A percentile compares a stretch with the other conserved stretches of the same genome.
phyloP scores from a whole-genome alignment of 208 protist genomes.

The Wallacemonas sp. region DNA sequence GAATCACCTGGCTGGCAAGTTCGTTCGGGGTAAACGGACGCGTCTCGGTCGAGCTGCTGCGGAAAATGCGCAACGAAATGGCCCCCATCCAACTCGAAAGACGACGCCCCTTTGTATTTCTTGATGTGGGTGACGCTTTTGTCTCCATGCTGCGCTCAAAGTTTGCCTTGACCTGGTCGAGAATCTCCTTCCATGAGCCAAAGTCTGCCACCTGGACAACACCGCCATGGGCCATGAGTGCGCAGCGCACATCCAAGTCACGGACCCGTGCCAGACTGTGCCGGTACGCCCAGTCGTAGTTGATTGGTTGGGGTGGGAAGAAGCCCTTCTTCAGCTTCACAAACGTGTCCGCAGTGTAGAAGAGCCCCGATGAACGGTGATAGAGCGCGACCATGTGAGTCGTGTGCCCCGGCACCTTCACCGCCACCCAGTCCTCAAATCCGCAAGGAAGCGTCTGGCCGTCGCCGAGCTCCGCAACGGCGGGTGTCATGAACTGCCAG shows the following conservation, averaged over 20 bases:
- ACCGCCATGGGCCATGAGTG: slow-evolving; percentile 45
- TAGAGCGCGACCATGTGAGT: slow-evolving; percentile 56
- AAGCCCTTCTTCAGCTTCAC: slow-evolving; percentile 39
- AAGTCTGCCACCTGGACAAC: slow-evolving; percentile 36
- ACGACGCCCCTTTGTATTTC: neutral
- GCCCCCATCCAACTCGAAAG: neutral
- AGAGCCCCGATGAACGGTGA: slow-evolving; percentile 36
- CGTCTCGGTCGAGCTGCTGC: neutral
- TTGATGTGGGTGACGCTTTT: neutral
- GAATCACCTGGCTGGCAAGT: slow-evolving; percentile 9
- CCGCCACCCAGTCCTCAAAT: slow-evolving; percentile 47
- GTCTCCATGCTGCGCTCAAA: neutral
- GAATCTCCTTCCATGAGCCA: slow-evolving; percentile 37
- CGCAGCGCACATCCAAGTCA: slow-evolving; percentile 31
- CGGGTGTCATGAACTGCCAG: slow-evolving; percentile 24
- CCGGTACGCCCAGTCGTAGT: slow-evolving; percentile 39
- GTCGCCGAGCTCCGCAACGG: slow-evolving; percentile 17
- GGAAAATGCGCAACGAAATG: neutral
- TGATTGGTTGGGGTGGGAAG: slow-evolving; percentile 36
- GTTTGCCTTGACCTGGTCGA: slow-evolving; percentile 36
- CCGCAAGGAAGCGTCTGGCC: slow-evolving; percentile 35
- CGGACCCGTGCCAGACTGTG: slow-evolving; percentile 38
- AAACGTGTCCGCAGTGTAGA: slow-evolving; percentile 48
- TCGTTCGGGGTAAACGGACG: slow-evolving; percentile 19
- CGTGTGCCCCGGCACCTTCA: slow-evolving; percentile 57